A percentile compares a stretch with the other conserved stretches of the same genome.
These are phyloP conservation scores for Lachnellula occidentalis DNA, from an alignment of 2,329 filamentous ascomycete genomes.

Conservation along the genomic window DNA sequence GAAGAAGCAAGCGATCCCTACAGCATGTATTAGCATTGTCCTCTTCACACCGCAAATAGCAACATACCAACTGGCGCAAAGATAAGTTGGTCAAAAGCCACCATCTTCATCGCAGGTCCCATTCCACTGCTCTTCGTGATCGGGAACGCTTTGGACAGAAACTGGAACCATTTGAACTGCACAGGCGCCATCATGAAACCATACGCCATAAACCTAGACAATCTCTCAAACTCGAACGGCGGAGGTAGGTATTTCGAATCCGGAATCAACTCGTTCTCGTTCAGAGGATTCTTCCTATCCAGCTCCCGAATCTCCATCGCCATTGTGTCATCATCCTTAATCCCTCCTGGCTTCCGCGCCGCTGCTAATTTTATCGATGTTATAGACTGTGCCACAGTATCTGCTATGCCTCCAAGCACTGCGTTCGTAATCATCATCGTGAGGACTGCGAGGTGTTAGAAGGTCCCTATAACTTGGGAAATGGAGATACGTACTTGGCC, in stretches of 20 bases:
- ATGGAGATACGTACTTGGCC: constrained; percentile 58
- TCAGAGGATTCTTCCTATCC: constrained; percentile 70
- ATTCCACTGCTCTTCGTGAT: constrained; percentile 72
- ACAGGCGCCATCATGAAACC: constrained; percentile 93
- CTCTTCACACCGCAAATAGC: background rate
- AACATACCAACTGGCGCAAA: constrained; percentile 78
- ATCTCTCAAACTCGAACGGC: constrained; percentile 90
- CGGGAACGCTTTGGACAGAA: constrained; percentile 76
- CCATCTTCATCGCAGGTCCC: constrained; percentile 77
- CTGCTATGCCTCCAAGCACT: constrained; percentile 88
- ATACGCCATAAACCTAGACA: constrained; percentile 95
- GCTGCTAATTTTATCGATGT: constrained; percentile 71
- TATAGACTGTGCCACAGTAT: constrained; percentile 91
- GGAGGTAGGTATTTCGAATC: constrained; percentile 61
- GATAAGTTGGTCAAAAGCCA: constrained; percentile 85
- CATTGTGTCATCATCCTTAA: constrained; percentile 59
- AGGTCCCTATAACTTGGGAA: background rate
- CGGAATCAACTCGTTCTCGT: constrained; percentile 60
- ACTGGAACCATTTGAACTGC: constrained; percentile 93
- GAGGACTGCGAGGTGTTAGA: constrained; percentile 53
- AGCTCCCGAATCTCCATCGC: constrained; percentile 87
- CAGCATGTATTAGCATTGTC: background rate
- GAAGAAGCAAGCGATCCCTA: background rate
- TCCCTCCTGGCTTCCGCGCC: constrained; percentile 54
- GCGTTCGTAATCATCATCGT: constrained; percentile 99